Evolutionary conservation across 345 rosid genomes (phyloP), one percentile per base, ranked within the genome.

Genomic region (Corchorus capsularis): DNA sequence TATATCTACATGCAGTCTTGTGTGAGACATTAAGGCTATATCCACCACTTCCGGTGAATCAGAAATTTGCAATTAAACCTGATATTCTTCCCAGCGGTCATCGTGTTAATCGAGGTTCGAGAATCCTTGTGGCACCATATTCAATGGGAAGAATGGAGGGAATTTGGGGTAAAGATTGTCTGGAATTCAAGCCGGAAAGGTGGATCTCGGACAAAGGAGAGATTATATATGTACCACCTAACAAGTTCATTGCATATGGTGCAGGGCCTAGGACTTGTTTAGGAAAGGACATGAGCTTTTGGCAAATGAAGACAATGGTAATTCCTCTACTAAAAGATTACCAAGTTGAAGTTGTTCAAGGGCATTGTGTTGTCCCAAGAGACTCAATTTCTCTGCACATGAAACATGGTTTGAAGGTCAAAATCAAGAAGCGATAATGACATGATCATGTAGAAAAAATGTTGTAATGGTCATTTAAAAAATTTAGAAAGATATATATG

Each of bases 11-110:
- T 35, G 87, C 65, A 46, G 75, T 75, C 2, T 46, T 81, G 35
- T 69, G 79, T 8, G 84, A 81, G 56, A 57, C 83, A 0, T 56
- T 78, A 41, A 64, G 86, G 43, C 37, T 83, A 4, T 75, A 83
- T 43, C 84, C 86, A 5, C 71, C 82, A 0, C 79, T 76, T 3
- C 81, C 84, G 0, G 16, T 78, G 14, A 55, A 84, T 57, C 73
- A 69, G 6, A 84, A 66, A 19, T 20, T 22, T 2, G 14, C 83
- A 4, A 46, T 68, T 34, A 22, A 62, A 61, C 57, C 67, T 2
- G 86, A 83, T 47, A n/a, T 52, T 39, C 79, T 83, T 37, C 83
- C 86, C 9, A 73, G 81, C 6, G 87, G 87, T 4, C 82, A 76
- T 11, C 54, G 0, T 11, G 60, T 81, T 8, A 6, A 65, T 6